Evolutionary conservation across 2,329 filamentous ascomycete genomes (phyloP).

Genomic region (Acephala macrosclerotiorum): DNA sequence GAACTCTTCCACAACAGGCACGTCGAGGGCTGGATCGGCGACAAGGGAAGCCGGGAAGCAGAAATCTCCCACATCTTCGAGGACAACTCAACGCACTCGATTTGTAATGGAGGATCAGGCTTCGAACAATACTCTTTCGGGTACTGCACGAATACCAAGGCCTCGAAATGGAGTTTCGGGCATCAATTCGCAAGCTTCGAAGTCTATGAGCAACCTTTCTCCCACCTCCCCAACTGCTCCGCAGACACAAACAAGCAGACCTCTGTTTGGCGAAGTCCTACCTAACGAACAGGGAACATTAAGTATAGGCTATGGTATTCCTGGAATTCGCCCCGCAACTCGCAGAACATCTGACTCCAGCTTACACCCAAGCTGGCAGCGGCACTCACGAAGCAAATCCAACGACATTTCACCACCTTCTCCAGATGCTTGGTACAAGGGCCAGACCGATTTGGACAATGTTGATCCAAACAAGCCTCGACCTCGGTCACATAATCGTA

Average conservation of each 20-base stretch:
- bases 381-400: slow-evolving; percentile 61
- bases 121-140: slow-evolving; percentile 63
- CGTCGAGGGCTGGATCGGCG: slow-evolving; percentile 31
- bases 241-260: slow-evolving; percentile 50
- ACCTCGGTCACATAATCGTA: slow-evolving; percentile 55
- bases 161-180: slow-evolving; percentile 51
- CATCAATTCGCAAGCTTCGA: slow-evolving; percentile 48
- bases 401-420: slow-evolving; percentile 67
- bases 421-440: slow-evolving; percentile 71
- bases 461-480: slow-evolving; percentile 38
- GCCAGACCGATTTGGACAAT: slow-evolving; percentile 51
- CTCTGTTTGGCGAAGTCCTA: slow-evolving; percentile 79
- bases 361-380: slow-evolving; percentile 55
- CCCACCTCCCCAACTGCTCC: slow-evolving; percentile 42
- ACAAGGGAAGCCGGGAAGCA: slow-evolving; percentile 33
- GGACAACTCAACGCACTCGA: slow-evolving; percentile 52
- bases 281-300: slow-evolving; percentile 62
- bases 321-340: slow-evolving; percentile 48
- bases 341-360: slow-evolving; percentile 78
- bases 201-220: slow-evolving; percentile 53
- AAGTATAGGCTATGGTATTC: slow-evolving; percentile 67
- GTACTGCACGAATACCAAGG: slow-evolving; percentile 65
- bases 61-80: slow-evolving; percentile 34
- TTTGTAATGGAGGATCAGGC: slow-evolving; percentile 58
- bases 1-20: slow-evolving; percentile 26